Evolutionary conservation across 495 filamentous ascomycete species (phyloP).

Genomic region (Thozetella sp.): DNA sequence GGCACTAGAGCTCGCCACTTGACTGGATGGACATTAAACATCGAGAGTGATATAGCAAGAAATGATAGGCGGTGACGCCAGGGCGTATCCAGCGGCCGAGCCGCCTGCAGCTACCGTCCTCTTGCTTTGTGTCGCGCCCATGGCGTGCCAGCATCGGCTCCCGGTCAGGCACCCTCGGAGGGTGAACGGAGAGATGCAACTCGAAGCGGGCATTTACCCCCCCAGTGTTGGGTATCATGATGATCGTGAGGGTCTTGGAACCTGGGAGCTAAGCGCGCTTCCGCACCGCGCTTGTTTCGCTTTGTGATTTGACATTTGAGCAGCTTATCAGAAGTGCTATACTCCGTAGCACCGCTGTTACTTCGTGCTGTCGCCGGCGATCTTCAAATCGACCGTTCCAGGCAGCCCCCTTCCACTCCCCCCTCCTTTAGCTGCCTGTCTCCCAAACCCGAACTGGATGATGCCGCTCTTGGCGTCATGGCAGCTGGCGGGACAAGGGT

Average conservation of each 20-base stretch:
- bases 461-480: no score
- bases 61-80: neutral
- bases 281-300: constrained; percentile 5
- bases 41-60: constrained; percentile 1
- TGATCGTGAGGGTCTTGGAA: no score
- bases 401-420: no score
- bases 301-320: neutral
- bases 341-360: no score
- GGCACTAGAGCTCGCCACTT: constrained; percentile 1
- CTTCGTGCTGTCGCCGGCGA: no score
- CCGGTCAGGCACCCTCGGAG: neutral
- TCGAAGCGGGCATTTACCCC: neutral
- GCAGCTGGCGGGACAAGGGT: no score
- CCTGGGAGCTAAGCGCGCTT: neutral
- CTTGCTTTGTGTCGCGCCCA: neutral
- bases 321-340: neutral
- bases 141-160: neutral
- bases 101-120: neutral
- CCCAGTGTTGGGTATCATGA: neutral
- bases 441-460: no score
- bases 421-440: no score
- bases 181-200: neutral
- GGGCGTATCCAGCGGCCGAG: no score
- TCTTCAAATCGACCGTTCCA: no score
- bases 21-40: constrained; percentile 1